Evolutionary conservation across 2,329 filamentous ascomycete genomes (phyloP).

Genomic region (Ophiostoma tasmaniense): DNA sequence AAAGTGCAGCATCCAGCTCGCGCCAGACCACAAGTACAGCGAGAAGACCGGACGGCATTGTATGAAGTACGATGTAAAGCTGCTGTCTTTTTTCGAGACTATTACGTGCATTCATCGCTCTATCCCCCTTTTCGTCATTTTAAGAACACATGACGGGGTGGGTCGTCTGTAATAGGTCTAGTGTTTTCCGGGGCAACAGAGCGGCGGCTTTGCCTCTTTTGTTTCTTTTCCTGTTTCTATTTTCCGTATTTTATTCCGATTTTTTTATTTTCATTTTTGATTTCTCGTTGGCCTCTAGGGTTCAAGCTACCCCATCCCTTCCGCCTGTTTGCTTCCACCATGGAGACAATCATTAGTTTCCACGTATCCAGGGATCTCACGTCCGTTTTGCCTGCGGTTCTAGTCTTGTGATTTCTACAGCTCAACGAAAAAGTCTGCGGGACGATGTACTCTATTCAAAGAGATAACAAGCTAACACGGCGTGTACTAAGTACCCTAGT

Average conservation of each 20-base stretch:
- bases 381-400: background rate
- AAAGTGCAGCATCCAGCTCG: background rate
- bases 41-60: background rate
- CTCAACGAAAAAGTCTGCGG: background rate
- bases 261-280: background rate
- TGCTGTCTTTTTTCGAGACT: no score
- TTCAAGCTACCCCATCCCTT: background rate
- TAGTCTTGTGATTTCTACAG: background rate
- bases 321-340: background rate
- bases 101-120: no score
- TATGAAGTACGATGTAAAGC: no score
- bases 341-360: background rate
- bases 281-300: background rate
- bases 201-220: background rate
- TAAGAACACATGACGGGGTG: conserved; percentile 16
- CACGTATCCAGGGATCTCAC: background rate
- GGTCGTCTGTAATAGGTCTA: conserved; percentile 7
- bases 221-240: background rate
- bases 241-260: background rate
- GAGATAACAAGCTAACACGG: background rate
- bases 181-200: conserved; percentile 9
- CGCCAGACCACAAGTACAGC: background rate
- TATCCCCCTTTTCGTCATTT: conserved; percentile 6
- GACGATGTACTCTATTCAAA: background rate
- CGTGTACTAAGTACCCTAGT: background rate